Percentiles rank a stretch among this genome's conserved stretches.
phyloP scores from a whole-genome alignment of 306 rosid species.

The Casuarina glauca region DNA sequence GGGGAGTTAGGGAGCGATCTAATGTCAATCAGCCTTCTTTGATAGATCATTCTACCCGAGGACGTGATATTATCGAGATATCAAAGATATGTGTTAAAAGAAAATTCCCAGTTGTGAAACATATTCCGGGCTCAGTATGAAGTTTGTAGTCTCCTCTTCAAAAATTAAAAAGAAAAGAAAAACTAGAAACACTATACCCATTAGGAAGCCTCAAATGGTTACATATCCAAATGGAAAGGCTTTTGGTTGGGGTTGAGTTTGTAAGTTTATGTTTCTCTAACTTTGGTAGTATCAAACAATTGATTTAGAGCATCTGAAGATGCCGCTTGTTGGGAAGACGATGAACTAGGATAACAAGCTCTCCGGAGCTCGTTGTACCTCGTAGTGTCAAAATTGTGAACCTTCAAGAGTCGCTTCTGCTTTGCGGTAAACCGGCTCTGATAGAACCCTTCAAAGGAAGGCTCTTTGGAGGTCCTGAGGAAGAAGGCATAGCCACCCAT shows the following conservation, averaged over 20 bases:
- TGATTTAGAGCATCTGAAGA: slow-evolving; percentile 6
- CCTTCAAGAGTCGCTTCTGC: slow-evolving; percentile 67
- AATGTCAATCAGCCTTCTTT: no score
- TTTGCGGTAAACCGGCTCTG: slow-evolving; percentile 54
- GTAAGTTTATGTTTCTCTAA: no score
- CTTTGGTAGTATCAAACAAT: neutral
- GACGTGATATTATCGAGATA: no score
- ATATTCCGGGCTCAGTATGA: neutral
- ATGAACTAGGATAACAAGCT: slow-evolving; percentile 28
- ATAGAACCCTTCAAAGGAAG: slow-evolving; percentile 70
- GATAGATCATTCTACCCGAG: no score
- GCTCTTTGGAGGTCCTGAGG: slow-evolving; percentile 72
- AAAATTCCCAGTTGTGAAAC: neutral
- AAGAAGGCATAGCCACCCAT: slow-evolving; percentile 71
- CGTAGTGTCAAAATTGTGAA: slow-evolving; percentile 48
- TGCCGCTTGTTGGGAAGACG: neutral
- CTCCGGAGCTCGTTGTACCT: slow-evolving; percentile 56
- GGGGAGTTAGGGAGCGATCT: no score
- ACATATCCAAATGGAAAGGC: neutral
- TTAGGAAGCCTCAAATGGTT: neutral
- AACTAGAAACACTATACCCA: neutral
- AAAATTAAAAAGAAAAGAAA: neutral
- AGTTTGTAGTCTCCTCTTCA: neutral
- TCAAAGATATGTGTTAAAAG: neutral
- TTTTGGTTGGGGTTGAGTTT: no score